Evolutionary conservation across 768 basidiomycete genomes (phyloP).

Genomic region (Calocera cornea): DNA sequence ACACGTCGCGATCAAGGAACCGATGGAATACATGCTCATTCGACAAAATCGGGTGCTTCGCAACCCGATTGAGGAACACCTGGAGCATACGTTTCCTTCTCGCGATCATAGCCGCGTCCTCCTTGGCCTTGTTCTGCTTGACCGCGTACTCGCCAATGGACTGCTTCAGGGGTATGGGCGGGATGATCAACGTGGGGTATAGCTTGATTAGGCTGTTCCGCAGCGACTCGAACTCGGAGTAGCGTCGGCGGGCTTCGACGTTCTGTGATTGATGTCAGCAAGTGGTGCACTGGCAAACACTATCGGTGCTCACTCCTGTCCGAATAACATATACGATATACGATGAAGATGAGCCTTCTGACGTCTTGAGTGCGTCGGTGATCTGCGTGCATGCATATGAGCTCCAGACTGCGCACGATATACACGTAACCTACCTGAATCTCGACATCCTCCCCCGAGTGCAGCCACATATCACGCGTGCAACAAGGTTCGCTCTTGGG

Average conservation of each 20-base stretch:
- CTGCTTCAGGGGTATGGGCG: conserved; percentile 96
- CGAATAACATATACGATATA: conserved; percentile 92
- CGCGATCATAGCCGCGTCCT: conserved; percentile 83
- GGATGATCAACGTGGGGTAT: conserved; percentile 92
- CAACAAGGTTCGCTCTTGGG: background rate
- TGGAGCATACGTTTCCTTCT: conserved; percentile 87
- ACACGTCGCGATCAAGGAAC: conserved; percentile 89
- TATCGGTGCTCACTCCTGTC: conserved; percentile 51
- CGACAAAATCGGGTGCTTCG: conserved; percentile 84
- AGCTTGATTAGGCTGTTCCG: conserved; percentile 69
- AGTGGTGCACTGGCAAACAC: background rate
- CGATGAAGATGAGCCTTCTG: conserved; percentile 68
- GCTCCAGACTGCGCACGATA: conserved; percentile 3
- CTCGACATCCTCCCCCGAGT: conserved; percentile 71
- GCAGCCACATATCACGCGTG: conserved; percentile 34
- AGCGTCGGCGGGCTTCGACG: conserved; percentile 72
- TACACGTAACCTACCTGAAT: conserved; percentile 43
- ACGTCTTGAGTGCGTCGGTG: conserved; percentile 89
- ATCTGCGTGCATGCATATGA: conserved; percentile 41
- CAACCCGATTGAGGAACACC: conserved; percentile 84
- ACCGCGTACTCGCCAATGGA: conserved; percentile 91
- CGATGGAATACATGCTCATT: conserved; percentile 94
- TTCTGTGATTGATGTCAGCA: conserved; percentile 33
- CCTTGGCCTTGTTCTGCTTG: conserved; percentile 92
- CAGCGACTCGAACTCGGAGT: conserved; percentile 94